Percentiles rank a stretch among this genome's conserved stretches.
Evolutionary conservation across 2,329 filamentous ascomycete species (phyloP).

Genomic region (Rhynchosporium agropyri): DNA sequence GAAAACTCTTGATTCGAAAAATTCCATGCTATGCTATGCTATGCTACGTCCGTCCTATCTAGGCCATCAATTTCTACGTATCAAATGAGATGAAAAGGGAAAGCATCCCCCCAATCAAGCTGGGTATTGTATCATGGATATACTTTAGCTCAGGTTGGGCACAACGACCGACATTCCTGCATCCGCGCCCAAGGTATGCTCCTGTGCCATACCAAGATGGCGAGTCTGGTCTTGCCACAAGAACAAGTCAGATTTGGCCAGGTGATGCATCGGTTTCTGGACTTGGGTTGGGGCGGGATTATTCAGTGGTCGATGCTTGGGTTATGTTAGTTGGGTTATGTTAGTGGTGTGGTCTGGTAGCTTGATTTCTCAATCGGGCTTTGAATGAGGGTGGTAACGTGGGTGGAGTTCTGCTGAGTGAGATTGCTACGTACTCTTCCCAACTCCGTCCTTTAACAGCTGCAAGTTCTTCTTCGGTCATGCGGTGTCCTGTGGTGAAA

Average conservation of each 20-base stretch:
- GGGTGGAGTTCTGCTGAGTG: neutral
- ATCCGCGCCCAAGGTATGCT: too few relatives aligned
- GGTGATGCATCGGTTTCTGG: neutral
- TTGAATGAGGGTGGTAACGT: neutral
- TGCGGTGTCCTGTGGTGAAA: conserved; percentile 86
- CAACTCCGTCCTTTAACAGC: conserved; percentile 88
- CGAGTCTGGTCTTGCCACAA: too few relatives aligned
- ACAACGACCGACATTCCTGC: too few relatives aligned
- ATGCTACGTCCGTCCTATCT: neutral
- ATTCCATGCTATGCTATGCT: neutral
- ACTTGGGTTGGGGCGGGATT: neutral
- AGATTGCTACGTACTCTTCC: conserved; percentile 66
- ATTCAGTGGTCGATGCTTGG: conserved; percentile 15
- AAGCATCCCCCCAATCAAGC: too few relatives aligned
- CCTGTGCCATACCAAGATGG: too few relatives aligned
- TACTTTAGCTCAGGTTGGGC: too few relatives aligned
- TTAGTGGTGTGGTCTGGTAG: neutral
- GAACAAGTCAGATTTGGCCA: neutral
- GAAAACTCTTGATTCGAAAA: neutral
- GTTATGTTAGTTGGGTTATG: neutral
- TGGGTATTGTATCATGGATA: too few relatives aligned
- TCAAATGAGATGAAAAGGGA: too few relatives aligned
- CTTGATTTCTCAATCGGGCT: too few relatives aligned
- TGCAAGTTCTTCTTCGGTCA: conserved; percentile 83
- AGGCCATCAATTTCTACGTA: too few relatives aligned